A percentile compares a stretch with the other conserved stretches of the same genome.
These are phyloP conservation scores for Parmelia sp. DNA, from an alignment of 495 filamentous ascomycete genomes.

Conservation along the genomic window DNA sequence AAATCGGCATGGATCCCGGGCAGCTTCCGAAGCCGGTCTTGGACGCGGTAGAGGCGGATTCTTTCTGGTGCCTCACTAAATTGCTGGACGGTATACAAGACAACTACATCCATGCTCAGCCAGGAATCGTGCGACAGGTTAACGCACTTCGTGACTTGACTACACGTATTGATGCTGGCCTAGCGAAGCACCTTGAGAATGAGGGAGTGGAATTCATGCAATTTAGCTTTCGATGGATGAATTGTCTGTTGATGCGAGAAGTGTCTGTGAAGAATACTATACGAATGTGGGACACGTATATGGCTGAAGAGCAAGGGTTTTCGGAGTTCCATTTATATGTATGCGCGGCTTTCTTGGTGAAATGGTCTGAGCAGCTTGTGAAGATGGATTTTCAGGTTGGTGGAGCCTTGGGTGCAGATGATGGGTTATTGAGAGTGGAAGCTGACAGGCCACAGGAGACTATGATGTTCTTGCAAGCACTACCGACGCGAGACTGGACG, in stretches of 20 bases:
- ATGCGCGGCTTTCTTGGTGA: slow-evolving; percentile 96
- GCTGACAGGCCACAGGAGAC: slow-evolving; percentile 56
- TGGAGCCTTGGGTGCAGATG: background rate
- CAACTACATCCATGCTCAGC: slow-evolving; percentile 96
- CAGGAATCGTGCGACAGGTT: slow-evolving; percentile 92
- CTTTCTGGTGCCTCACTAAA: slow-evolving; percentile 97
- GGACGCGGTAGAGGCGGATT: slow-evolving; percentile 95
- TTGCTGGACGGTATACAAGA: slow-evolving; percentile 96
- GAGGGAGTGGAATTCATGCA: slow-evolving; percentile 98
- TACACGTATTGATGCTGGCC: slow-evolving; percentile 72
- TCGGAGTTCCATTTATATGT: slow-evolving; percentile 97
- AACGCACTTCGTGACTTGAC: slow-evolving; percentile 80
- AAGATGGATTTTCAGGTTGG: slow-evolving; percentile 89
- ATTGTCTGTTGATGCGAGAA: slow-evolving; percentile 95
- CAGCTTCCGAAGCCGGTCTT: slow-evolving; percentile 85
- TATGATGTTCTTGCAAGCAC: slow-evolving; percentile 97
- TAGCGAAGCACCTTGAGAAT: slow-evolving; percentile 81
- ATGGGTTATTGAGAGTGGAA: background rate
- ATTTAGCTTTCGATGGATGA: slow-evolving; percentile 99
- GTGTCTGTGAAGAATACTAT: slow-evolving; percentile 93
- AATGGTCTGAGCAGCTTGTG: slow-evolving; percentile 89
- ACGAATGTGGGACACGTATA: slow-evolving; percentile 99
- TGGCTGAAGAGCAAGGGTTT: slow-evolving; percentile 97
- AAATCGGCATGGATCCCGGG: slow-evolving; percentile 91
- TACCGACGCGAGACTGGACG: slow-evolving; percentile 92